Base-by-base conservation (phyloP, 2,329 filamentous ascomycete species). In the Fusarium miscanthi region DNA sequence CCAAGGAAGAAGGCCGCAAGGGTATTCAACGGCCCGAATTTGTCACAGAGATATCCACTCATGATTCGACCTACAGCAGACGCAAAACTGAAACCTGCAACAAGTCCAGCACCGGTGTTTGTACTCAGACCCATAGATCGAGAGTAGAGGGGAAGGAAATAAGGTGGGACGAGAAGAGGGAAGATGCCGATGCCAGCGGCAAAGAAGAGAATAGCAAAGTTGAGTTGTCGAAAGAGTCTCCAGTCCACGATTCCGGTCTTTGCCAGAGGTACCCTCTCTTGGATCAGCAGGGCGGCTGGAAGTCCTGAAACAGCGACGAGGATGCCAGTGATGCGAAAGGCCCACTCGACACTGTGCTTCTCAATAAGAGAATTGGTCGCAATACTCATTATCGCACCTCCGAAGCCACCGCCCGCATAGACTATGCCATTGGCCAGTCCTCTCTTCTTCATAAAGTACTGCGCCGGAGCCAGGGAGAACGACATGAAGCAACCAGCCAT, bases 61-160 rank as follows among this genome's bases (percentile, higher is more conserved):
- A 83, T 64, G 16, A 92, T 82, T 11, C 90, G 83, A 0, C 90
- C 89, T 8, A 89, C 75, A 0, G 89, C 89, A 0, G 89, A 90
- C 1, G 88, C 85, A 30, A 89, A 85, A 77, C 89, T 90, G 81
- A 90, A 92, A 3, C 85, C 88, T 1, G 89, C 89, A 1, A 91
- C 83, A 1, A 91, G 80, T 16, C 82, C 88, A 1, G 89, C 89
- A 0, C 89, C 89, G 0, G 83, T 84, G 12, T 81, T 81, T 2
- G 87, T 84, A 0, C 84, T 83, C 12, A 91, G 80, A 0, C 87
- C 87, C n/a, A 91, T 81, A 0, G 88, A 87, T 8, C 83, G 80
- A 33, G 84, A 84, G 72, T 89, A 90, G 1, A 90, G 80, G 0
- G 89, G 89, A 1, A 91, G 79, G 75, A 90, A 91, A 80, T 89